phyloP scores from a whole-genome alignment of 78 protist genomes.

The Dictyostelium brefeldianum region DNA sequence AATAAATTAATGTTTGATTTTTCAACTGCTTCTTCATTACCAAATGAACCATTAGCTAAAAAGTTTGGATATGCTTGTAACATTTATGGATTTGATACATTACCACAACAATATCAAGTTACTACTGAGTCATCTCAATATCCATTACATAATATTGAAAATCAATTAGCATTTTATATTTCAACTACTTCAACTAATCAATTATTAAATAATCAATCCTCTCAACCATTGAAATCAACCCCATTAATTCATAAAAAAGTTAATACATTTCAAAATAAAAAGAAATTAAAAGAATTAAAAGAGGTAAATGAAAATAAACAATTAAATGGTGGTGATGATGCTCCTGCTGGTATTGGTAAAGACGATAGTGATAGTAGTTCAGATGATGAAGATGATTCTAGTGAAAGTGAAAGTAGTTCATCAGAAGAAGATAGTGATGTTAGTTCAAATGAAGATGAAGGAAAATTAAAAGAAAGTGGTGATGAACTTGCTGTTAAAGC shows the following conservation, averaged over 20 bases:
- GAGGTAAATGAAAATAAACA: background rate
- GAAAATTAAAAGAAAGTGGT: background rate
- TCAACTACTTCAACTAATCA: background rate
- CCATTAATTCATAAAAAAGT: background rate
- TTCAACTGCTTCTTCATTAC: slow-evolving; percentile 36
- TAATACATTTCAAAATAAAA: background rate
- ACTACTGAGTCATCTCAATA: background rate
- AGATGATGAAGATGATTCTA: slow-evolving; percentile 11
- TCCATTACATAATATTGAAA: slow-evolving; percentile 26
- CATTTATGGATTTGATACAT: slow-evolving; percentile 22
- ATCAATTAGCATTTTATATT: slow-evolving; percentile 44
- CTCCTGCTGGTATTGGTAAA: background rate
- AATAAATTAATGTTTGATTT: slow-evolving; percentile 51
- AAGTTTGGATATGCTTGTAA: slow-evolving; percentile 39
- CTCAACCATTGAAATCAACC: background rate
- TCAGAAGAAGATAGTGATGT: slow-evolving; percentile 4
- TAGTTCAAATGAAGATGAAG: background rate
- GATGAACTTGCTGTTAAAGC: background rate
- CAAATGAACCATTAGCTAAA: background rate
- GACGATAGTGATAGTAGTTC: background rate
- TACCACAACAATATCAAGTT: background rate
- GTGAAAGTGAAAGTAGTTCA: background rate
- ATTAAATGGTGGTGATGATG: background rate
- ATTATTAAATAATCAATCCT: background rate
- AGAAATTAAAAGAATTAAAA: background rate